Percentiles rank a stretch among this genome's conserved stretches.
Evolutionary conservation across 768 basidiomycete species (phyloP).

Genomic region (Boletus vermiculosoides): DNA sequence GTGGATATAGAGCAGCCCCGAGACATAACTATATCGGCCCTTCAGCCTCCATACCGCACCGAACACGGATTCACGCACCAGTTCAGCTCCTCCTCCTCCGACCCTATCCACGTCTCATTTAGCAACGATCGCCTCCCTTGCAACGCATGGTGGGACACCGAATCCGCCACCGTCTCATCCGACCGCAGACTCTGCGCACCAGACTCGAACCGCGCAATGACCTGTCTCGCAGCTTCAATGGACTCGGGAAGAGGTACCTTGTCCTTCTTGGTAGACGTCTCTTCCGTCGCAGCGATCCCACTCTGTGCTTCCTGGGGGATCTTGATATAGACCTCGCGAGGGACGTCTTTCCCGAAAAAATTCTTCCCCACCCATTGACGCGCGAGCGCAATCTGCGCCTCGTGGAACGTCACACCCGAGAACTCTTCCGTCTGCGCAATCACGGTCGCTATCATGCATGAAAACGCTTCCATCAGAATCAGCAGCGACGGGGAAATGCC

Average conservation of each 20-base stretch:
- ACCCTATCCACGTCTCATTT: slow-evolving; percentile 85
- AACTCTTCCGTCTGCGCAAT: slow-evolving; percentile 70
- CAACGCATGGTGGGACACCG: slow-evolving; percentile 79
- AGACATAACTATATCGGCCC: slow-evolving; percentile 57
- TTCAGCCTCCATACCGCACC: slow-evolving; percentile 5
- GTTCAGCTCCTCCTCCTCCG: slow-evolving; percentile 76
- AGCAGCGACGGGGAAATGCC: slow-evolving; percentile 2
- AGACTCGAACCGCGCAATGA: slow-evolving; percentile 68
- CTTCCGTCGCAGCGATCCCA: slow-evolving; percentile 50
- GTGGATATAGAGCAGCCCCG: slow-evolving; percentile 82
- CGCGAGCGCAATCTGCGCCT: slow-evolving; percentile 85
- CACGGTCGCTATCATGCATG: slow-evolving; percentile 35
- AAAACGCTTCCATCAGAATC: slow-evolving; percentile 21
- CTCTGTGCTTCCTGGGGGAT: slow-evolving; percentile 50
- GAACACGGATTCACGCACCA: slow-evolving; percentile 51
- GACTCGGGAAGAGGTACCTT: slow-evolving; percentile 66
- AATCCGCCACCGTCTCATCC: slow-evolving; percentile 68
- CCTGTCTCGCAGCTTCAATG: slow-evolving; percentile 64
- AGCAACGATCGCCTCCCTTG: slow-evolving; percentile 55
- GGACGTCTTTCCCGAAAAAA: slow-evolving; percentile 32
- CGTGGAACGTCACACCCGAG: slow-evolving; percentile 76
- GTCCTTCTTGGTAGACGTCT: slow-evolving; percentile 53
- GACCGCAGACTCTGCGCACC: slow-evolving; percentile 55
- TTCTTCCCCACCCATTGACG: slow-evolving; percentile 68
- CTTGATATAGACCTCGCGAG: slow-evolving; percentile 57